Evolutionary conservation across 768 basidiomycete species (phyloP).

Genomic region (Leccinum pellstonianum): DNA sequence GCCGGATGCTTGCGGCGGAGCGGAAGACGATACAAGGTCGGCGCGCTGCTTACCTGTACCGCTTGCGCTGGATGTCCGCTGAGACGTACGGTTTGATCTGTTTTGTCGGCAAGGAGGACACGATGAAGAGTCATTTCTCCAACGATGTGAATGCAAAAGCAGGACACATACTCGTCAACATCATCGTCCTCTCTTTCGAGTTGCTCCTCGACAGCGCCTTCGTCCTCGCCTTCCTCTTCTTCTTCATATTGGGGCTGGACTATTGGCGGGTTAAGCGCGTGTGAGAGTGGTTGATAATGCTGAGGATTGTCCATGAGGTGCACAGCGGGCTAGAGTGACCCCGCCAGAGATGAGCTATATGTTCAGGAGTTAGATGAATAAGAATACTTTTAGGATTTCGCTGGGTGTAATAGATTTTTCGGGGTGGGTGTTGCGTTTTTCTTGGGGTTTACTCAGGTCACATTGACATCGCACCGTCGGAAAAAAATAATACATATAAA

Average conservation of each 20-base stretch:
- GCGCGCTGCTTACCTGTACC: slow-evolving; percentile 21
- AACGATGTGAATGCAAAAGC: slow-evolving; percentile 10
- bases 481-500: slow-evolving; percentile 27
- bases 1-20: slow-evolving; percentile 23
- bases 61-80: slow-evolving; percentile 14
- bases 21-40: slow-evolving; percentile 27
- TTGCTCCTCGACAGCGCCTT: slow-evolving; percentile 70
- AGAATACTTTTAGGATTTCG: slow-evolving; percentile 27
- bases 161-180: slow-evolving; percentile 33
- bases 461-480: slow-evolving; percentile 20
- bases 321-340: slow-evolving; percentile 1
- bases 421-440: slow-evolving; percentile 28
- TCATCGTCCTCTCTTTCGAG: slow-evolving; percentile 47
- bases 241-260: slow-evolving; percentile 42
- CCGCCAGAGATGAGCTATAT: slow-evolving; percentile 17
- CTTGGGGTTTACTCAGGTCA: slow-evolving; percentile 31
- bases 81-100: slow-evolving; percentile 26
- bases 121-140: slow-evolving; percentile 5
- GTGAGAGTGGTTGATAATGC: slow-evolving; percentile 78
- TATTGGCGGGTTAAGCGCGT: slow-evolving; percentile 64
- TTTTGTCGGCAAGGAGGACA: background rate
- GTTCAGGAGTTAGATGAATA: slow-evolving; percentile 21
- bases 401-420: slow-evolving; percentile 32
- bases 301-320: slow-evolving; percentile 63
- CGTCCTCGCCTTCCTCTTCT: slow-evolving; percentile 70